Conservation (phyloP, 352 stramenopile species). For the Labyrinthula sp. region DNA sequence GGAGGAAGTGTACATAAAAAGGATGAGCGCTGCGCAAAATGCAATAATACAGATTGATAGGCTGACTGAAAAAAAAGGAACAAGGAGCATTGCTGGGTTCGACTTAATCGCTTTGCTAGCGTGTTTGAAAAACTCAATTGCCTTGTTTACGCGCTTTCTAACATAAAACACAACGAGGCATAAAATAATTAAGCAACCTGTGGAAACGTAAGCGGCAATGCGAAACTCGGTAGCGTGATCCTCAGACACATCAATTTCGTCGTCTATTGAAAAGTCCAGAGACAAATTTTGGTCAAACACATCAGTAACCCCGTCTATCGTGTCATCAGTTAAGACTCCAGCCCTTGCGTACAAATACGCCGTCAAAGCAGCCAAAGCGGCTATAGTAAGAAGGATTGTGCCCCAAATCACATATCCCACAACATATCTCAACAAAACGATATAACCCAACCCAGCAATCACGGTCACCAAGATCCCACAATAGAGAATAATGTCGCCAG, state of each 20-base stretch:
- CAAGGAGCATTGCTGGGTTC: slow-evolving; percentile 53
- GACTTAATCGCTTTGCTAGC: slow-evolving; percentile 48
- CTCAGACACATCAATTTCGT: too few relatives aligned
- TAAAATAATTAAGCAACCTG: slow-evolving; percentile 42
- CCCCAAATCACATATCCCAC: slow-evolving; percentile 54
- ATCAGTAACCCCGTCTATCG: too few relatives aligned
- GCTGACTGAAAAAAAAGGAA: slow-evolving; percentile 46
- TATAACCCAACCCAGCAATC: slow-evolving; percentile 47
- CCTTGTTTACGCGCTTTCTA: slow-evolving; percentile 52
- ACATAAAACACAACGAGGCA: slow-evolving; percentile 48
- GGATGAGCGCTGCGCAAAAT: too few relatives aligned
- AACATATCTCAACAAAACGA: slow-evolving; percentile 49
- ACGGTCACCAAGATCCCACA: slow-evolving; percentile 47
- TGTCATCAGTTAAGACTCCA: slow-evolving; percentile 38
- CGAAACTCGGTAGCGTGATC: slow-evolving; percentile 47
- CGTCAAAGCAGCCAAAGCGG: slow-evolving; percentile 47
- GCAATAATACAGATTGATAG: slow-evolving; percentile 45
- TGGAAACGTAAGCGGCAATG: slow-evolving; percentile 51
- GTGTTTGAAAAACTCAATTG: slow-evolving; percentile 58
- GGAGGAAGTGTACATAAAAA: too few relatives aligned
- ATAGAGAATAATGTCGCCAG: slow-evolving; percentile 48
- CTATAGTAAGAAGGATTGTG: slow-evolving; percentile 43
- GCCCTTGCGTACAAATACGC: slow-evolving; percentile 52
- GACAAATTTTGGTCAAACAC: too few relatives aligned
- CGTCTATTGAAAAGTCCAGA: too few relatives aligned